phyloP scores from a whole-genome alignment of 257 asterid genomes.

The Solanum piurae region DNA sequence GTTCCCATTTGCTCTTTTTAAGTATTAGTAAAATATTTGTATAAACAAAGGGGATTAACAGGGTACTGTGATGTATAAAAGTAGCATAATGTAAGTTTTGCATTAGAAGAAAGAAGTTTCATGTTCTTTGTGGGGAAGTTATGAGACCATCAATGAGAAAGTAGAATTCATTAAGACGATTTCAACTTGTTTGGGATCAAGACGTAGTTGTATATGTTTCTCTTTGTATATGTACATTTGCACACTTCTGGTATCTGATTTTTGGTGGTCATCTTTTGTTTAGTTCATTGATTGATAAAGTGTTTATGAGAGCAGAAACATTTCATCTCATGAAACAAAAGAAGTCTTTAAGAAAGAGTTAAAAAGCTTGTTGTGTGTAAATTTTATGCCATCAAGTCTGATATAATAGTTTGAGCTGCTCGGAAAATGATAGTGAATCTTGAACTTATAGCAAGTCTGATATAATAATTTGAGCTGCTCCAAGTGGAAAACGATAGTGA shows the following conservation, averaged over 20 bases:
- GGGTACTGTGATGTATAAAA: neutral
- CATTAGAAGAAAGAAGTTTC: neutral
- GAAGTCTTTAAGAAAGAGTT: neutral
- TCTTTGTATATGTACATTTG: neutral
- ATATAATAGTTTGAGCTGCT: too few species aligned
- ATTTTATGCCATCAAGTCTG: neutral
- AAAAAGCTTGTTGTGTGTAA: neutral
- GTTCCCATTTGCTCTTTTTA: neutral
- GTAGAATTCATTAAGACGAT: neutral
- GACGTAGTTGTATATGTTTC: neutral
- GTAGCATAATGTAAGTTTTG: neutral
- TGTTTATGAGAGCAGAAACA: neutral
- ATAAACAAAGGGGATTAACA: neutral
- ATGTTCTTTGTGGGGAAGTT: neutral
- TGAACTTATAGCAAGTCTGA: too few species aligned
- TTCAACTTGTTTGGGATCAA: neutral
- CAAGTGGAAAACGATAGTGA: too few species aligned
- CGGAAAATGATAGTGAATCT: too few species aligned
- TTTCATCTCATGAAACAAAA: neutral
- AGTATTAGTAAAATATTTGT: neutral
- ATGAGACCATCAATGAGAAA: neutral
- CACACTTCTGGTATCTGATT: neutral
- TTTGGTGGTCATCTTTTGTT: neutral
- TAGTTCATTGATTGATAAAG: neutral
- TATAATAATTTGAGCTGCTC: too few species aligned